phyloP scores from a whole-genome alignment of 1,139 yeast genomes.

The Dujonia santamariae region DNA sequence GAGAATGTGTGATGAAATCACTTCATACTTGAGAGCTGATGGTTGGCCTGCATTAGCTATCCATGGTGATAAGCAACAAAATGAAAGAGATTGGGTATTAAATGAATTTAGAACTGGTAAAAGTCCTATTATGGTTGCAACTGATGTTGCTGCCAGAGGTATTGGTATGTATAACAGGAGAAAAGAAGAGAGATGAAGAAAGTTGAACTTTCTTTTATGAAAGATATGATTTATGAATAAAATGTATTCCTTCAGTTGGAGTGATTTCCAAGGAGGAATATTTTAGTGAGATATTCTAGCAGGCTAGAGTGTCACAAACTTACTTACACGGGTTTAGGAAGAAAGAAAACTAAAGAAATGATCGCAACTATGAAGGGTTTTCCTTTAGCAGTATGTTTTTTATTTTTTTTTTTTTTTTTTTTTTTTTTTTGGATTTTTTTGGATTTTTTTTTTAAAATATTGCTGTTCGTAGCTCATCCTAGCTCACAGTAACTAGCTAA shows the following conservation, averaged over 20 bases:
- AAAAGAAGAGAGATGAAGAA: no score
- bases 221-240: no score
- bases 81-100: constrained; percentile 98
- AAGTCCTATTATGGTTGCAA: constrained; percentile 97
- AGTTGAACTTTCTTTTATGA: no score
- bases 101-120: constrained; percentile 87
- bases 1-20: constrained; percentile 95
- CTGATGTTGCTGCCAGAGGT: constrained; percentile 99
- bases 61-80: constrained; percentile 98
- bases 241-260: no score
- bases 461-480: no score
- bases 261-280: no score
- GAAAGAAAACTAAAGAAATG: neutral
- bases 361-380: neutral
- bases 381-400: neutral
- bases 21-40: constrained; percentile 86
- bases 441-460: no score
- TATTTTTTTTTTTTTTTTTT: constrained; percentile 2
- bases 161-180: constrained; percentile 83
- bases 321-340: constrained; percentile 5
- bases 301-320: no score
- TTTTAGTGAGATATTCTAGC: no score
- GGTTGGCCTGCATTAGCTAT: constrained; percentile 99
- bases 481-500: no score
- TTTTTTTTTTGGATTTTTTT: neutral